Conservation (phyloP, 495 filamentous ascomycete genomes). For the Penicillium ochrochloron region DNA sequence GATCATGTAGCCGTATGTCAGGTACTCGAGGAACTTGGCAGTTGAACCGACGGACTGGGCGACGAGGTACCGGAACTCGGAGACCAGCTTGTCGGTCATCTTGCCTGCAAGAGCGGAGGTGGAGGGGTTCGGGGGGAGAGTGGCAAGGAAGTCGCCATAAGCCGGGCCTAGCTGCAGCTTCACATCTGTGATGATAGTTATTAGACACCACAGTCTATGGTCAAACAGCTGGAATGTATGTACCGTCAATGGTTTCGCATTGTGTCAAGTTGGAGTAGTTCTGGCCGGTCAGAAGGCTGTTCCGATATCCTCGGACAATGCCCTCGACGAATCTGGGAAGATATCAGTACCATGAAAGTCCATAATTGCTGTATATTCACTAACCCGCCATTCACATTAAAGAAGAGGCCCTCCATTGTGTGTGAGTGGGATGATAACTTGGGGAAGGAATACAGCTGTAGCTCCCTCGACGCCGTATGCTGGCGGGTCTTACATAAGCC, state of each 20-base stretch:
- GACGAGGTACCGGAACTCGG: constrained; percentile 94
- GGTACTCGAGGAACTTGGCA: constrained; percentile 92
- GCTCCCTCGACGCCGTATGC: constrained; percentile 26
- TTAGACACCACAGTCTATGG: constrained; percentile 12
- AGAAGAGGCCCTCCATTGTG: constrained; percentile 92
- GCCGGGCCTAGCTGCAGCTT: constrained; percentile 95
- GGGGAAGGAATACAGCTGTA: constrained; percentile 28
- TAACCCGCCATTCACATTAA: constrained; percentile 93
- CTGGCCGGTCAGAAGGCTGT: constrained; percentile 84
- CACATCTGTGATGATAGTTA: constrained; percentile 65
- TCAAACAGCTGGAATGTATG: constrained; percentile 34
- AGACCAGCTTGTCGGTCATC: constrained; percentile 96
- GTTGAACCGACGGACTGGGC: constrained; percentile 89
- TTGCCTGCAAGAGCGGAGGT: constrained; percentile 93
- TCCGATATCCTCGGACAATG: constrained; percentile 95
- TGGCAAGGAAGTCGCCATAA: constrained; percentile 95
- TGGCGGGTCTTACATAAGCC: constrained; percentile 31
- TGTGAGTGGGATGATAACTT: constrained; percentile 25
- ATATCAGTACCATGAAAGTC: constrained; percentile 27
- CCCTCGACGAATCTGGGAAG: constrained; percentile 85
- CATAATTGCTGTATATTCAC: constrained; percentile 25
- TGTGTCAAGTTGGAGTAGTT: constrained; percentile 97
- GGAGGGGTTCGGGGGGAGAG: constrained; percentile 94
- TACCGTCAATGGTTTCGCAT: constrained; percentile 98
- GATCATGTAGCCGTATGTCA: constrained; percentile 99